Evolutionary conservation across 1,284 basidiomycete genomes (phyloP).

Genomic region (Exsudoporus floridanus): DNA sequence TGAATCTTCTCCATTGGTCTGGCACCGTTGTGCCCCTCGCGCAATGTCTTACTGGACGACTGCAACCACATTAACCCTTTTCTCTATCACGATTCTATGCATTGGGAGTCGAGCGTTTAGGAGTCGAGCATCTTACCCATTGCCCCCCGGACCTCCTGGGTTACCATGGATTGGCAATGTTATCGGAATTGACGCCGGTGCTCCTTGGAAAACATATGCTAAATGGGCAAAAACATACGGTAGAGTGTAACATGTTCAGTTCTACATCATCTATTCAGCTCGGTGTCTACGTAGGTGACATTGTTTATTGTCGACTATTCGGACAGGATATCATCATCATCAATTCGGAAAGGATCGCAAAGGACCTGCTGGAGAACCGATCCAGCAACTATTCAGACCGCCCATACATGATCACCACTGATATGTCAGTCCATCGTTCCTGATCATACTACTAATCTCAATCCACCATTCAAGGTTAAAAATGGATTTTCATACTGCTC

Average conservation of each 20-base stretch:
- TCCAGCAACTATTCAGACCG: constrained; percentile 7
- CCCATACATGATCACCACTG: neutral
- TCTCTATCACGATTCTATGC: neutral
- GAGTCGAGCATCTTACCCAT: neutral
- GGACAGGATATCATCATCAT: constrained; percentile 20
- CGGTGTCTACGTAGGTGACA: constrained; percentile 3
- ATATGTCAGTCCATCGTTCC: constrained; percentile 9
- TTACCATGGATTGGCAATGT: constrained; percentile 9
- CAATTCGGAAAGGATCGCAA: constrained; percentile 22
- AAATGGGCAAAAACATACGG: constrained; percentile 18
- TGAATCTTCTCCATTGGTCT: too few relatives aligned
- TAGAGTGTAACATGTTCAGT: neutral
- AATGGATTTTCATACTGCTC: neutral
- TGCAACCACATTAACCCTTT: neutral
- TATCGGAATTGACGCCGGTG: neutral
- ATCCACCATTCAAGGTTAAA: constrained; percentile 1
- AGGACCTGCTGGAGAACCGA: constrained; percentile 13
- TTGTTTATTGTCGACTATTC: constrained; percentile 13
- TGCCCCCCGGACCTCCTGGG: constrained; percentile 13
- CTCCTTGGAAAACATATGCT: constrained; percentile 8
- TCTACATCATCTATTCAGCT: neutral
- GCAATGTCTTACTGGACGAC: neutral
- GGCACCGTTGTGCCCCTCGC: neutral
- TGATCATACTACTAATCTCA: too few relatives aligned
- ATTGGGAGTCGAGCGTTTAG: neutral